Conservation (phyloP, 352 stramenopile genomes). For the Globisporangium alternatum region DNA sequence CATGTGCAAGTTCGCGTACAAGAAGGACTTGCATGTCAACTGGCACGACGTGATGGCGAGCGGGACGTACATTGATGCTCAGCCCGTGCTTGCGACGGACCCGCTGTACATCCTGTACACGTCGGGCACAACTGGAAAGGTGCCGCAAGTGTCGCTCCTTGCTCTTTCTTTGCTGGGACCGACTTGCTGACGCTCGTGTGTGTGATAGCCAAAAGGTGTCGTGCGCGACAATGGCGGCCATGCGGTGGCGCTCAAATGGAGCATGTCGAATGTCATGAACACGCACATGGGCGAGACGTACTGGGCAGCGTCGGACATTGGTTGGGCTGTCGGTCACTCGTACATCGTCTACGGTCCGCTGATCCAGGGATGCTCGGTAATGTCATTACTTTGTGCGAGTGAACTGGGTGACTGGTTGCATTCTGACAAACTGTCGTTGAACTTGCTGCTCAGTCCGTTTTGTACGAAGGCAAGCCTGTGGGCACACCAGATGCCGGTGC, state of each 20-base stretch:
- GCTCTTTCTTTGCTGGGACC: background rate
- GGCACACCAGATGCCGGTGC: slow-evolving; percentile 80
- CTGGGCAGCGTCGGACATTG: slow-evolving; percentile 85
- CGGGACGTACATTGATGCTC: slow-evolving; percentile 18
- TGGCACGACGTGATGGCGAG: slow-evolving; percentile 34
- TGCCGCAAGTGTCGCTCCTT: background rate
- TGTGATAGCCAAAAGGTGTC: slow-evolving; percentile 60
- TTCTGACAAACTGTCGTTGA: too few relatives aligned
- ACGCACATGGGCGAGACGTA: slow-evolving; percentile 75
- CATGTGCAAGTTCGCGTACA: slow-evolving; percentile 31
- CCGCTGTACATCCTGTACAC: slow-evolving; percentile 85
- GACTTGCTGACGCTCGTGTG: background rate
- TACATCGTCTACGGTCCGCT: slow-evolving; percentile 90
- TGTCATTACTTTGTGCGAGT: too few relatives aligned
- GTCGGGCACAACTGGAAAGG: slow-evolving; percentile 63
- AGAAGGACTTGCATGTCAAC: slow-evolving; percentile 21
- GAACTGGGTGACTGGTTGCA: too few relatives aligned
- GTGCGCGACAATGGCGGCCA: slow-evolving; percentile 76
- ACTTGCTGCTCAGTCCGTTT: slow-evolving; percentile 43
- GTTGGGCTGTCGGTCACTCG: slow-evolving; percentile 88
- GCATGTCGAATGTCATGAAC: slow-evolving; percentile 78
- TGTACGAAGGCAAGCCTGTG: slow-evolving; percentile 91
- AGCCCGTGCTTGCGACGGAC: slow-evolving; percentile 34
- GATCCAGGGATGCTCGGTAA: slow-evolving; percentile 75
- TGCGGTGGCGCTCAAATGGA: slow-evolving; percentile 85